Evolutionary conservation across 2,329 filamentous ascomycete genomes (phyloP).

Genomic region (Talaromyces sp.): DNA sequence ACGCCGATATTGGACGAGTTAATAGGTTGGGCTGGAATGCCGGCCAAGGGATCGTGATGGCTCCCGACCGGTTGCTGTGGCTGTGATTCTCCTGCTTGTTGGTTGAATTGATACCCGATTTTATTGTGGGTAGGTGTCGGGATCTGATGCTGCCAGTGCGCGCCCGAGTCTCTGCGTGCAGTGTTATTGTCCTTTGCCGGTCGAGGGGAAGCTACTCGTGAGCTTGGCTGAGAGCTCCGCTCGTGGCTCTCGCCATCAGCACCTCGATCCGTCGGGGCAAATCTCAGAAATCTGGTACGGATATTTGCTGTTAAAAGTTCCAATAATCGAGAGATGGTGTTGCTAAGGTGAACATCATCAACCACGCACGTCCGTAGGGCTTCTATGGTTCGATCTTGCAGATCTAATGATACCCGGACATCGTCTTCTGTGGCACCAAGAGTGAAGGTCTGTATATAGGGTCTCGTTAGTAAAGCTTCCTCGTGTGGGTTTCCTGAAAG

Average conservation of each 20-base stretch:
- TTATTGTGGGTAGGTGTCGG: conserved; percentile 12
- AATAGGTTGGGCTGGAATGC: conserved; percentile 46
- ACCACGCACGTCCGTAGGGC: conserved; percentile 61
- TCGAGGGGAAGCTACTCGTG: conserved; percentile 40
- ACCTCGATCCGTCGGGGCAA: conserved; percentile 53
- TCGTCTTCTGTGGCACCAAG: conserved; percentile 63
- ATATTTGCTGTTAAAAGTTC: conserved; percentile 59
- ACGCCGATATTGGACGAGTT: conserved; percentile 47
- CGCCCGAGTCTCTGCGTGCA: conserved; percentile 23
- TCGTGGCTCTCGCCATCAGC: conserved; percentile 40
- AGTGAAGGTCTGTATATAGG: conserved; percentile 53
- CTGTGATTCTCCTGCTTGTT: conserved; percentile 14
- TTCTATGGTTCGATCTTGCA: conserved; percentile 59
- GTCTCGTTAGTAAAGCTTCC: conserved; percentile 19
- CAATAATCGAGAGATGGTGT: conserved; percentile 61
- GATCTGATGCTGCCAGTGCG: conserved; percentile 17
- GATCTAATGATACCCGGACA: conserved; percentile 57
- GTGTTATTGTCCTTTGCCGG: conserved; percentile 29
- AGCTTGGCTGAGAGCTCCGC: conserved; percentile 34
- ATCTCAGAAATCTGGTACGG: conserved; percentile 58
- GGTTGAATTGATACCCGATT: conserved; percentile 16
- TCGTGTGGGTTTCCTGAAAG: background rate
- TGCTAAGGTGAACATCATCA: conserved; percentile 64
- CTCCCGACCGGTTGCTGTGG: conserved; percentile 21
- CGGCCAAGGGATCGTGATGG: conserved; percentile 43